Base-by-base conservation (phyloP, 805 yeast genomes). In the Metschnikowia reukaufii region DNA sequence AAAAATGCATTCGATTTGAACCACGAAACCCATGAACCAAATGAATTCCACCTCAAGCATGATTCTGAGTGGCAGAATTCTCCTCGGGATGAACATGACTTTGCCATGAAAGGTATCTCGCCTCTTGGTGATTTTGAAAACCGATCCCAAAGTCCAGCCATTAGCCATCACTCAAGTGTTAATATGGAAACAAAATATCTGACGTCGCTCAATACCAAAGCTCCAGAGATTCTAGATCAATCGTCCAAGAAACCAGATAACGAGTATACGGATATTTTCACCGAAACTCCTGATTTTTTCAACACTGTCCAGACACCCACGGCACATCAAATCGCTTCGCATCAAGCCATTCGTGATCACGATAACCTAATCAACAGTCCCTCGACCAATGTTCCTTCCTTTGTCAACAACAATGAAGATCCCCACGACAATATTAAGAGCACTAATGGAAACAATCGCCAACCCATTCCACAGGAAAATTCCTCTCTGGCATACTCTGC, bases 261-360 rank as follows among this genome's bases (percentile, higher is more conserved):
- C 37, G 57, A 49, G 30, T 49, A 48, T 44, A 49, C 45, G 4
- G 49, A 49, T 35, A 42, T 49, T n/a, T 47, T 42, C 42, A 39
- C 54, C 7, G 53, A 48, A 30, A 51, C 58, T 12, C 59, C 62
- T 1, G 55, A 57, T 36, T 58, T 57, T 29, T 52, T 56, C 33
- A 47, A 43, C 27, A 30, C 54, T 16, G 57, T 55, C n/a, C 52
- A 45, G n/a, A 48, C 58, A 12, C 54, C 56, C 1, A 38, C 35
- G 13, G 44, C 27, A 15, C 47, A 44, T 8, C 45, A 43, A 7
- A 29, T 47, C 10, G 16, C 46, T 3, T 25, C 48, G 4, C 52
- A 49, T 29, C 33, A 16, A 27, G 16, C 47, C 13, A 23, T 33
- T 18, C 42, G 40, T 20, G 48, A 46, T 23, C 46, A 49, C 18